Percentiles rank a stretch among this genome's conserved stretches.
These are phyloP conservation scores for Cladosporium cucumerinum DNA, from an alignment of 2,329 filamentous ascomycete species.

Conservation along the genomic window DNA sequence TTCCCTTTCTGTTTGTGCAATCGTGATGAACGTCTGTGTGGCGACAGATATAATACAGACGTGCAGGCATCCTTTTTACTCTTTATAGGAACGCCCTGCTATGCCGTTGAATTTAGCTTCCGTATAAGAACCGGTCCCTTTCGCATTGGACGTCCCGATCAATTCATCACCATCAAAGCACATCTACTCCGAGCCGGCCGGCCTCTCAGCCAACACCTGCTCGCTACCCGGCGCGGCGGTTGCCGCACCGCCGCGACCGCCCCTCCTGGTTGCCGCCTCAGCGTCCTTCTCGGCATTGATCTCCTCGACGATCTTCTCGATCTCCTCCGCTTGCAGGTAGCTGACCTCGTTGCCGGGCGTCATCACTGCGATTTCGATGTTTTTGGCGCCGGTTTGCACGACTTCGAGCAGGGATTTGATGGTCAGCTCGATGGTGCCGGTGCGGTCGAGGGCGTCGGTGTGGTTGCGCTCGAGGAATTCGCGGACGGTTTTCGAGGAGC, in stretches of 20 bases:
- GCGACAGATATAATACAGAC: constrained; percentile 15
- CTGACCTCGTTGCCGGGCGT: constrained; percentile 86
- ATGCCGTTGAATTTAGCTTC: constrained; percentile 7
- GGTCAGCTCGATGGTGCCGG: constrained; percentile 91
- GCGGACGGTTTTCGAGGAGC: constrained; percentile 97
- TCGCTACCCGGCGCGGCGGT: constrained; percentile 29
- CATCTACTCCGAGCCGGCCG: constrained; percentile 27
- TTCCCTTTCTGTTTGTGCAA: not conserved
- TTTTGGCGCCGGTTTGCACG: constrained; percentile 98
- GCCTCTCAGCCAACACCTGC: constrained; percentile 35
- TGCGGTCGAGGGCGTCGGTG: constrained; percentile 95
- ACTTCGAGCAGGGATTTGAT: constrained; percentile 98
- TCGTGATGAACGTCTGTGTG: not conserved
- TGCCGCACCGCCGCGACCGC: constrained; percentile 48
- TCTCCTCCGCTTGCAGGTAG: constrained; percentile 92
- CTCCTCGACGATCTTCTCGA: constrained; percentile 95
- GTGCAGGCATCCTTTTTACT: not conserved
- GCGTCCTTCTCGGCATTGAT: constrained; percentile 99
- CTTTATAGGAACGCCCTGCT: constrained; percentile 8
- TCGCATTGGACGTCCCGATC: not conserved
- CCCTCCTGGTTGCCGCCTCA: constrained; percentile 95
- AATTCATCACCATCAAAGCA: not conserved
- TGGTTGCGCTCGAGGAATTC: constrained; percentile 99
- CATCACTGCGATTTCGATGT: constrained; percentile 99
- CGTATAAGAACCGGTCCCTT: not conserved